phyloP scores from a whole-genome alignment of 176 grass and related monocot species.

The Typha latifolia region DNA sequence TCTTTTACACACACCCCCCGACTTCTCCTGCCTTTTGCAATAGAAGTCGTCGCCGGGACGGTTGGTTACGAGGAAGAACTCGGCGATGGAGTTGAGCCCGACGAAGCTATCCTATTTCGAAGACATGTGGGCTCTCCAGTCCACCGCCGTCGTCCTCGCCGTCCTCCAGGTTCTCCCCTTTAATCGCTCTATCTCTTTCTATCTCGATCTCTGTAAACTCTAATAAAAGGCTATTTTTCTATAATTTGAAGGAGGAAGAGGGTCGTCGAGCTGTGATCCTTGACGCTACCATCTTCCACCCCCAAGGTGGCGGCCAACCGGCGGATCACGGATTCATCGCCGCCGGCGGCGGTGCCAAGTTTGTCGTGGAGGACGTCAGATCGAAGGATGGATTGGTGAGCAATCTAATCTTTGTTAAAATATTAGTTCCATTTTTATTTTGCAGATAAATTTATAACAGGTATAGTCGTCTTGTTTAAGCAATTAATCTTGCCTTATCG shows the following conservation, averaged over 20 bases:
- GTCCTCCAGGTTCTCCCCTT: conserved; percentile 29
- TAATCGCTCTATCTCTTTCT: neutral
- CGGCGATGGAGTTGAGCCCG: conserved; percentile 41
- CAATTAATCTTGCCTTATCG: too few species aligned
- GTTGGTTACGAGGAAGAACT: conserved; percentile 43
- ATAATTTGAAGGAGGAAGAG: conserved; percentile 39
- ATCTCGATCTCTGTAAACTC: neutral
- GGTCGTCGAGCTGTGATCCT: conserved; percentile 48
- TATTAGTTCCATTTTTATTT: too few species aligned
- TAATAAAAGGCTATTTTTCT: conserved; percentile 5
- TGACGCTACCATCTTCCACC: conserved; percentile 74
- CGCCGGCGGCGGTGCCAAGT: conserved; percentile 26
- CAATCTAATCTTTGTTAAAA: neutral
- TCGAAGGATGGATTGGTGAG: conserved; percentile 72
- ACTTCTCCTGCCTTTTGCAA: too few species aligned
- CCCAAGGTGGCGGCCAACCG: conserved; percentile 87
- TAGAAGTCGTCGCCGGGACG: too few species aligned
- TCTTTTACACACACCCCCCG: too few species aligned
- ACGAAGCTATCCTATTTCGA: conserved; percentile 76
- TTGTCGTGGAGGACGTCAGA: conserved; percentile 69
- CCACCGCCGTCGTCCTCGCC: conserved; percentile 39
- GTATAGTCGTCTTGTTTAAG: too few species aligned
- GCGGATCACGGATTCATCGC: conserved; percentile 52
- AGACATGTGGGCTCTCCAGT: conserved; percentile 55
- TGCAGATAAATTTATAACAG: too few species aligned